These are phyloP conservation scores for Coemansia sp. DNA, from an alignment of 192 early-diverging fungal genomes.

Conservation along the genomic window DNA sequence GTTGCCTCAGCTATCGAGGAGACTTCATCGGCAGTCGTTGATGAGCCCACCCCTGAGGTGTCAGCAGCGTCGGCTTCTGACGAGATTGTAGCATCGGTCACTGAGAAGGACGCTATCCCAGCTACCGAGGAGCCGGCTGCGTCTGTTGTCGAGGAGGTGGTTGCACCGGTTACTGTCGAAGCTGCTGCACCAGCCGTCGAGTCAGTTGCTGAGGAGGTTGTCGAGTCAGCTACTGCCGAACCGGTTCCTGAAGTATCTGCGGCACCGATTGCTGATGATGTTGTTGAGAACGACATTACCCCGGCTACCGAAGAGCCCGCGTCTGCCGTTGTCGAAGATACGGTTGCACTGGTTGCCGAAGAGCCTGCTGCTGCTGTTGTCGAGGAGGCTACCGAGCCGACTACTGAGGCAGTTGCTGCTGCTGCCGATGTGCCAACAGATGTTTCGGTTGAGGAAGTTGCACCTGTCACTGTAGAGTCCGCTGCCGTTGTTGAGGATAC, in stretches of 20 bases:
- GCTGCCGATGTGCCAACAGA: not conserved
- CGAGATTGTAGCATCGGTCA: not conserved
- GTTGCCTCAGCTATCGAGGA: not conserved
- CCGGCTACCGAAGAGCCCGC: slow-evolving; percentile 13
- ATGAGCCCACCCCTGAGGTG: not conserved
- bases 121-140: not conserved
- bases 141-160: not conserved
- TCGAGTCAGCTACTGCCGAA: slow-evolving; percentile 6
- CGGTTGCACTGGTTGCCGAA: slow-evolving; percentile 7
- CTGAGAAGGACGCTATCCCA: not conserved
- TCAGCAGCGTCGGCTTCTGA: not conserved
- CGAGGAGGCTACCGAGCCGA: slow-evolving; percentile 3
- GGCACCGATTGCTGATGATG: slow-evolving; percentile 7
- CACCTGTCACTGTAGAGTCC: not conserved
- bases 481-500: slow-evolving; percentile 9
- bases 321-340: not conserved
- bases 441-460: not conserved
- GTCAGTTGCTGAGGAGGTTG: not conserved
- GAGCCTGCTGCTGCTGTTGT: slow-evolving; percentile 1
- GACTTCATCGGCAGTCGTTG: not conserved
- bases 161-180: not conserved
- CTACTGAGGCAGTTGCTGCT: not conserved
- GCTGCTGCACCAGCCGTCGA: no score
- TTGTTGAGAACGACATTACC: not conserved
- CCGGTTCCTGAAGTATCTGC: slow-evolving; percentile 7